phyloP scores from a whole-genome alignment of 2,329 filamentous ascomycete genomes.

The Epicoccum nigrum region DNA sequence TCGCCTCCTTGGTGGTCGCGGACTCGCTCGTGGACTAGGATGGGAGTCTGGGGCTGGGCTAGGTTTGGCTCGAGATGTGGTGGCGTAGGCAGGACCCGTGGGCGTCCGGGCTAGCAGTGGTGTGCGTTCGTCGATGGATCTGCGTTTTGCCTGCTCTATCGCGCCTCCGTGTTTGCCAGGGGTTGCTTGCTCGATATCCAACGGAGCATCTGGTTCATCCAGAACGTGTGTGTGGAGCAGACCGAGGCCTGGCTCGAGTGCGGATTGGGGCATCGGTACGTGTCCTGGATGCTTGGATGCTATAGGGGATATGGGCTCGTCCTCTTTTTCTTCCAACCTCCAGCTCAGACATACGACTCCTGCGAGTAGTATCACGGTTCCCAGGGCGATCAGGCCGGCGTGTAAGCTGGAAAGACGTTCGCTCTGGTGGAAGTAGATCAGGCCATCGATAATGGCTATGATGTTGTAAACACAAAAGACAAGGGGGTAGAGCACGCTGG shows the following conservation, averaged over 20 bases:
- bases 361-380: conserved; percentile 81
- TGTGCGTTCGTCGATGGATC: conserved; percentile 42
- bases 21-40: conserved; percentile 32
- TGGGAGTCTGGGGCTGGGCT: conserved; percentile 29
- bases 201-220: conserved; percentile 50
- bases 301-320: conserved; percentile 58
- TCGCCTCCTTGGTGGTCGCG: conserved; percentile 37
- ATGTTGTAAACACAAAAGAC: conserved; percentile 99
- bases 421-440: conserved; percentile 95
- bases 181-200: conserved; percentile 37
- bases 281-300: conserved; percentile 44
- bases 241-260: conserved; percentile 81
- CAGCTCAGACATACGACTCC: conserved; percentile 93
- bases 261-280: conserved; percentile 61
- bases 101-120: conserved; percentile 43
- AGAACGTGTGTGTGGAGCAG: conserved; percentile 74
- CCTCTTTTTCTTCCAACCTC: conserved; percentile 80
- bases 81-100: conserved; percentile 40
- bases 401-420: conserved; percentile 77
- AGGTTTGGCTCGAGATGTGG: conserved; percentile 31
- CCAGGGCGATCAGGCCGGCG: conserved; percentile 81
- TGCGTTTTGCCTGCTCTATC: conserved; percentile 35
- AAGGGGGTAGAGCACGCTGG: conserved; percentile 92
- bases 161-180: conserved; percentile 37
- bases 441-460: conserved; percentile 92